Evolutionary conservation across 129 eudicot genomes (phyloP), one percentile per base, ranked within the genome.

Genomic region (Solidago caesia): DNA sequence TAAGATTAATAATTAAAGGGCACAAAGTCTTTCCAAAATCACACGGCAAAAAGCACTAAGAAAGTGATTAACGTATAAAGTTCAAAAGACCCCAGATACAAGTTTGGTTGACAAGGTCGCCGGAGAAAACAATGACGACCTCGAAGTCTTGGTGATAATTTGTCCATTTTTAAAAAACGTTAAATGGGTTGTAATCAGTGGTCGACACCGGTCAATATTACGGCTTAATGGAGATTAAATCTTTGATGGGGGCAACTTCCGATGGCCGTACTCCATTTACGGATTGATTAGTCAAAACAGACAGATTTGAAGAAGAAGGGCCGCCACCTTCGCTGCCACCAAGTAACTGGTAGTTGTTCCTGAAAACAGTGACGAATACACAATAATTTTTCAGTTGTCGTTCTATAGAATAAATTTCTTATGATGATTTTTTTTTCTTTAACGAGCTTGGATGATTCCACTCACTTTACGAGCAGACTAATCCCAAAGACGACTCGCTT

Each of bases 281-380:
- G 6, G 93, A 87, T 70, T 87, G 93, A 42, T 75, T 89, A 29
- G 88, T 82, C 84, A 87, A 41, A 4, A 39, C 92, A 6, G 96
- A 85, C 65, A 82, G 51, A 84, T 78, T 87, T 2, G 91, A 91
- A 4, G 96, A 90, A 1, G 86, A 27, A 13, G 96, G 84, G 48
- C 84, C 83, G 55, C 84, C 84, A 25, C n/a, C n/a, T n/a, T n/a
- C n/a, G n/a, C 67, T 55, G 0, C 47, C 49, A 4, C n/a, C 81
- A 41, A 77, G 85, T 13, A 64, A 78, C 16, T 69, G 84, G 72
- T 63, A 69, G 77, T 69, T 76, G 79, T 82, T 81, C 75, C 76
- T 82, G 66, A 0, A 27, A 25, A 0, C 15, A 60, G 14, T 60
- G 44, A 25, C 1, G 7, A 0, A 26, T 27, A 21, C 8, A 10